Evolutionary conservation across 495 filamentous ascomycete species (phyloP), one percentile per base, ranked within the genome.

Genomic region (Parmelia sp.): DNA sequence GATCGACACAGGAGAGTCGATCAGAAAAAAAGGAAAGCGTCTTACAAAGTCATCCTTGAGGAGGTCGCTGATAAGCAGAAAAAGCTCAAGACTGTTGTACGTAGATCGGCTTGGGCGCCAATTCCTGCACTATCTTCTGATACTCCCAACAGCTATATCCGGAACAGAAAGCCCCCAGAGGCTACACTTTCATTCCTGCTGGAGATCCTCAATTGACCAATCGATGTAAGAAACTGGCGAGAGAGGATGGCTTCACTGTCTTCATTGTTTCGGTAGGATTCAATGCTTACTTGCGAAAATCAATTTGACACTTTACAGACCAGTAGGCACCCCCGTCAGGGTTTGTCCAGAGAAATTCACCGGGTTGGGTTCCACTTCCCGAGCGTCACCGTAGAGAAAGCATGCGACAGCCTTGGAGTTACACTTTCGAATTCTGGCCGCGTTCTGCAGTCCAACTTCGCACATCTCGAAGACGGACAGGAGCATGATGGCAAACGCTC

Each of bases 281-380:
- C 58, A 23, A 56, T 37, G 25, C 14, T 62, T 23, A 12, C 11
- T 37, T 17, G 10, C 12, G 36, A 58, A 31, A n/a, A 60, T 33
- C 5, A 51, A 57, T 15, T 58, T 68, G 39, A 69, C 63, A 35
- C 25, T 31, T 45, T 57, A n/a, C 61, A 82, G 79, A 78, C 75
- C 64, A 79, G 78, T 47, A 75, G 78, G 14, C 79, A 82, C 64
- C 68, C 72, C 60, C 68, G 77, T 37, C 80, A 77, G 12, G 77
- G 80, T 45, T 73, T 89, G 11, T 83, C 84, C 9, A 77, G 84
- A 68, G 88, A 95, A 66, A 78, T 92, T 15, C 83, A 90, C 70
- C 82, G 91, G 15, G 83, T 89, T 66, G 92, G 92, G n/a, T 87
- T 89, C 73, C 90, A 96, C 74, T 90, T 89, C 58, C 81, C 82